Conservation (phyloP, 2,329 filamentous ascomycete species). For the Remersonia thermophila region DNA sequence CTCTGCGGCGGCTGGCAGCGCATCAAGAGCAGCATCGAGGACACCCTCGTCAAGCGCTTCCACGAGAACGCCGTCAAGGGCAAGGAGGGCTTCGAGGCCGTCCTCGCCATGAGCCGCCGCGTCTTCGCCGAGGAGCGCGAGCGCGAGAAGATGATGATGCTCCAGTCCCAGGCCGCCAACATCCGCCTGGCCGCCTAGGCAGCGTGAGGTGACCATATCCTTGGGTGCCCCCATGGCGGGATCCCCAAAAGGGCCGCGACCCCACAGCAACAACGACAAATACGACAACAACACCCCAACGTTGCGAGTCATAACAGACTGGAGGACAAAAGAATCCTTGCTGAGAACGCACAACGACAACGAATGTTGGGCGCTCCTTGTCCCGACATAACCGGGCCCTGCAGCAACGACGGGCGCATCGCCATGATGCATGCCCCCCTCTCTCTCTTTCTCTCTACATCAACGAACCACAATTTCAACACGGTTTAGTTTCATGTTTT, state of each 20-base stretch:
- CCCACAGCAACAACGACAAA: no score
- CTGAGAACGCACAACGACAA: no score
- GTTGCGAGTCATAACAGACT: neutral
- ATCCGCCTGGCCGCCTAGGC: constrained; percentile 16
- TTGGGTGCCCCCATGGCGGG: no score
- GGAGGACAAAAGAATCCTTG: no score
- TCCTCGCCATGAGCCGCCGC: constrained; percentile 82
- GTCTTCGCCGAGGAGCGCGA: constrained; percentile 86
- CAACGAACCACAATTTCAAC: neutral
- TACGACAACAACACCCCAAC: neutral
- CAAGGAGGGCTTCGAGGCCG: constrained; percentile 86
- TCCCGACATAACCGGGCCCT: no score
- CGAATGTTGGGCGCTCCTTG: no score
- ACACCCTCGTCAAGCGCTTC: constrained; percentile 78
- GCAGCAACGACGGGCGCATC: neutral
- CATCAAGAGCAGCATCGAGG: constrained; percentile 92
- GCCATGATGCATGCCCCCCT: neutral
- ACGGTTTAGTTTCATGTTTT: no score
- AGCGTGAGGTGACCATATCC: neutral
- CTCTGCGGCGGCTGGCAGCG: constrained; percentile 95
- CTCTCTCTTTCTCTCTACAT: no score
- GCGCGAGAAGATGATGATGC: constrained; percentile 30
- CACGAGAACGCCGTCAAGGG: constrained; percentile 84
- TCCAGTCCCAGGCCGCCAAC: constrained; percentile 21
- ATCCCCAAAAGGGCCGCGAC: no score